phyloP scores from a whole-genome alignment of 768 basidiomycete species.

The Trametes gibbosa region DNA sequence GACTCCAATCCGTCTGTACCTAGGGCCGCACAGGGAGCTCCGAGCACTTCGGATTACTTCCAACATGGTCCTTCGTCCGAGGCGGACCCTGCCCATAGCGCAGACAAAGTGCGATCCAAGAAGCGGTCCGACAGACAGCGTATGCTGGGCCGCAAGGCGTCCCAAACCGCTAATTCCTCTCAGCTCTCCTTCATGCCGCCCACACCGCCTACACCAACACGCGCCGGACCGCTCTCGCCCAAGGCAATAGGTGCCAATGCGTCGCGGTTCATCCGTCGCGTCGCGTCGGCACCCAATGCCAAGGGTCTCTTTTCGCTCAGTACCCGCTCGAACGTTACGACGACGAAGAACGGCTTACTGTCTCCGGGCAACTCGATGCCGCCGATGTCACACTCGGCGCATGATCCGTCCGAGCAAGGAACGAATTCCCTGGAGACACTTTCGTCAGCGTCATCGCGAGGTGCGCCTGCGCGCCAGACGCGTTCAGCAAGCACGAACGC shows the following conservation, averaged over 20 bases:
- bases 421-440: conserved; percentile 74
- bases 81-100: conserved; percentile 9
- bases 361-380: conserved; percentile 65
- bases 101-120: conserved; percentile 23
- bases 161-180: conserved; percentile 45
- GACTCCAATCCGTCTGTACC: conserved; percentile 53
- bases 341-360: conserved; percentile 75
- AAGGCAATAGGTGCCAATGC: conserved; percentile 71
- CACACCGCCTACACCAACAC: conserved; percentile 32
- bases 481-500: conserved; percentile 32
- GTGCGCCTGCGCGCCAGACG: conserved; percentile 42
- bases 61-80: conserved; percentile 19
- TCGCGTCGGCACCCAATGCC: conserved; percentile 95
- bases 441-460: conserved; percentile 73
- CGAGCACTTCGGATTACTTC: conserved; percentile 26
- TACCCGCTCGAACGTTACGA: conserved; percentile 51
- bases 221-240: conserved; percentile 59
- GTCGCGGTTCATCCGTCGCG: conserved; percentile 88
- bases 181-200: conserved; percentile 47
- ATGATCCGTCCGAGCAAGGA: conserved; percentile 56
- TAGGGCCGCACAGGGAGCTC: conserved; percentile 19
- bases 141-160: conserved; percentile 35
- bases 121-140: conserved; percentile 33
- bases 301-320: conserved; percentile 79
- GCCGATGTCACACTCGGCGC: conserved; percentile 45